phyloP scores from a whole-genome alignment of 176 grass and related monocot species.

The Bromus sterilis region DNA sequence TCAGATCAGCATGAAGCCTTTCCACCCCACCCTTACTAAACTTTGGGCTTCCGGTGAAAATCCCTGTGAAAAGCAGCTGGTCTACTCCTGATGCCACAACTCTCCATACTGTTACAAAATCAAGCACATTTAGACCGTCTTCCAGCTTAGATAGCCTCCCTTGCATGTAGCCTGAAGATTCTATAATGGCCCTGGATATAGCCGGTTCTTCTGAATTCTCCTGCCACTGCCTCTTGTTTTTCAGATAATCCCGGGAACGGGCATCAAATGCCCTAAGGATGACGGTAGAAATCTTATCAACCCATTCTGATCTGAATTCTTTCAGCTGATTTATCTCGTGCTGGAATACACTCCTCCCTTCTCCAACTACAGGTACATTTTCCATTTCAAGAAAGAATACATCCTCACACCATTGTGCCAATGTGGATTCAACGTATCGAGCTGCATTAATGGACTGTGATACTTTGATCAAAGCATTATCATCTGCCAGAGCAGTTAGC shows the following conservation, averaged over 20 bases:
- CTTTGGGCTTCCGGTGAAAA: conserved; percentile 51
- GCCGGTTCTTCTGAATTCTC: conserved; percentile 52
- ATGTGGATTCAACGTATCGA: conserved; percentile 40
- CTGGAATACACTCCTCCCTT: conserved; percentile 46
- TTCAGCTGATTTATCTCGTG: conserved; percentile 50
- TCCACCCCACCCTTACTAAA: conserved; percentile 51
- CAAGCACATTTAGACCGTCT: conserved; percentile 41
- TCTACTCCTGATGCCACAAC: conserved; percentile 56
- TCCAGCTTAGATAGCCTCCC: conserved; percentile 65
- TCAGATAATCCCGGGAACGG: conserved; percentile 62
- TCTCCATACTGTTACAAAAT: conserved; percentile 80
- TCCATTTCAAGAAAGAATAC: conserved; percentile 97
- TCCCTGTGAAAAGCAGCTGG: conserved; percentile 51
- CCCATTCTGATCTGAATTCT: conserved; percentile 77
- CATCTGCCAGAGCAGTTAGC: conserved; percentile 86
- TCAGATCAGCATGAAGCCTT: conserved; percentile 51
- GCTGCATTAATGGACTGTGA: conserved; percentile 77
- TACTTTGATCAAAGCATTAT: conserved; percentile 66
- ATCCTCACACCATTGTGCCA: conserved; percentile 85
- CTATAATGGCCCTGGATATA: conserved; percentile 52
- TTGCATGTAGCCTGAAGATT: conserved; percentile 70
- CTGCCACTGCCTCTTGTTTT: conserved; percentile 81
- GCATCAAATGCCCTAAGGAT: conserved; percentile 84
- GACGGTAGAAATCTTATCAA: conserved; percentile 67
- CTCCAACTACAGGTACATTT: conserved; percentile 19